Evolutionary conservation across 257 asterid species (phyloP), one percentile per base, ranked within the genome.

Genomic region (Verbena officinalis): DNA sequence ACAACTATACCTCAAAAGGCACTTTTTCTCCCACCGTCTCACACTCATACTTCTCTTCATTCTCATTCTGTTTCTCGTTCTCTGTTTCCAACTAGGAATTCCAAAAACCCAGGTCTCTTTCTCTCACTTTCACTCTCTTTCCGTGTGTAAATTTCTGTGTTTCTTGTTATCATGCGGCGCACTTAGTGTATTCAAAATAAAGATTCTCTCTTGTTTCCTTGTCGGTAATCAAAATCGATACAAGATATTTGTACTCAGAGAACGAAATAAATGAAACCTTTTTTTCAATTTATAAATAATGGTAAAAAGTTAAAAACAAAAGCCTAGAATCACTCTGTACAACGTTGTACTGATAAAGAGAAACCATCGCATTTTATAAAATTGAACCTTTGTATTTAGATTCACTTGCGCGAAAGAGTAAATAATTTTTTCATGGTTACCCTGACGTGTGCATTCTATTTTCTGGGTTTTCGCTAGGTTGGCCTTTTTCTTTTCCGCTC

Each of bases 21-120:
- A 1, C 58, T 16, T 20, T 53, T 59, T 56, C 62, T 46, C 22
- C 55, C 58, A 11, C 57, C 4, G 20, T 65, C 75, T 38, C 11
- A 16, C 74, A 14, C 78, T 68, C 64, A 19, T 72, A 62, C 61
- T 59, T 55, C 50, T 33, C 1, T 30, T 17, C 24, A 23, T 17
- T 20, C 59, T 30, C 36, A 30, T 7, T 30, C 36, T n/a, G n/a
- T n/a, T n/a, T n/a, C n/a, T n/a, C n/a, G n/a, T n/a, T n/a, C 33
- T 27, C 75, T 56, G 31, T 11, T 51, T 17, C 51, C 59, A 2
- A 21, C 33, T 31, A 65, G 27, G 53, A 70, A 44, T 62, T 59
- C 52, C 22, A 39, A 11, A 23, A 53, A 14, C 63, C 30, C 68
- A 73, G 80, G 69, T 71, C 52, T 51, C 49, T 50, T 62, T 59